Evolutionary conservation across 495 filamentous ascomycete species (phyloP).

Genomic region (Tricharina praecox): DNA sequence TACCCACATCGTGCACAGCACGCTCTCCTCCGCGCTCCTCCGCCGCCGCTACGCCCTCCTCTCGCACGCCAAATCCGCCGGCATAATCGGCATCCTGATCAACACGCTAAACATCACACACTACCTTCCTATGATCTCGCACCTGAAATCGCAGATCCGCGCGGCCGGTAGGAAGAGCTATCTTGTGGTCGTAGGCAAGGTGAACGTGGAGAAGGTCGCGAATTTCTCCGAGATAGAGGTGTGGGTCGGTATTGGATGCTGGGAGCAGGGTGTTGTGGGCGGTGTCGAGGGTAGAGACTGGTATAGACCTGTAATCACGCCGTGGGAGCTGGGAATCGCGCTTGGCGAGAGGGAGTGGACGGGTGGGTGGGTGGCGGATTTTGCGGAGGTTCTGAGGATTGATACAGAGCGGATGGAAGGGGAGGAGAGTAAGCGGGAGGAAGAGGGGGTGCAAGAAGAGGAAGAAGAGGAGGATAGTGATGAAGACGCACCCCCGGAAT

Average conservation of each 20-base stretch:
- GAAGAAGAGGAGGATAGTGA: slow-evolving; percentile 27
- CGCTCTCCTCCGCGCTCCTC: slow-evolving; percentile 36
- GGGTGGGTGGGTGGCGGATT: slow-evolving; percentile 33
- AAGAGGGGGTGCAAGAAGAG: slow-evolving; percentile 16
- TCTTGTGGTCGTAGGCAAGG: slow-evolving; percentile 87
- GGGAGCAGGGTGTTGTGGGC: slow-evolving; percentile 74
- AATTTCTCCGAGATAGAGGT: slow-evolving; percentile 91
- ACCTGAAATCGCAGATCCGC: slow-evolving; percentile 50
- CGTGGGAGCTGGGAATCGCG: slow-evolving; percentile 70
- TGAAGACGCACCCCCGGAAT: slow-evolving; percentile 60
- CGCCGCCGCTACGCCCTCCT: slow-evolving; percentile 76
- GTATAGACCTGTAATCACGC: slow-evolving; percentile 74
- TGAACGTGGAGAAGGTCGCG: slow-evolving; percentile 88
- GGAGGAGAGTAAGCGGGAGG: slow-evolving; percentile 13
- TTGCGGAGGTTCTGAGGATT: slow-evolving; percentile 27
- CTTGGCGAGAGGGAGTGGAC: slow-evolving; percentile 31
- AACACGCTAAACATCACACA: slow-evolving; percentile 86
- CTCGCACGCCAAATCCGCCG: slow-evolving; percentile 58
- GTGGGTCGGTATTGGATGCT: slow-evolving; percentile 96
- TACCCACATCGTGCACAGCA: slow-evolving; percentile 29
- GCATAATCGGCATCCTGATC: slow-evolving; percentile 81
- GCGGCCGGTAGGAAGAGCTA: slow-evolving; percentile 81
- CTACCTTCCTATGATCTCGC: slow-evolving; percentile 64
- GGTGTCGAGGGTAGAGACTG: slow-evolving; percentile 31
- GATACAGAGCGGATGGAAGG: slow-evolving; percentile 13